Evolutionary conservation across 2,329 filamentous ascomycete genomes (phyloP).

Genomic region (Trichoderma arundinaceum): DNA sequence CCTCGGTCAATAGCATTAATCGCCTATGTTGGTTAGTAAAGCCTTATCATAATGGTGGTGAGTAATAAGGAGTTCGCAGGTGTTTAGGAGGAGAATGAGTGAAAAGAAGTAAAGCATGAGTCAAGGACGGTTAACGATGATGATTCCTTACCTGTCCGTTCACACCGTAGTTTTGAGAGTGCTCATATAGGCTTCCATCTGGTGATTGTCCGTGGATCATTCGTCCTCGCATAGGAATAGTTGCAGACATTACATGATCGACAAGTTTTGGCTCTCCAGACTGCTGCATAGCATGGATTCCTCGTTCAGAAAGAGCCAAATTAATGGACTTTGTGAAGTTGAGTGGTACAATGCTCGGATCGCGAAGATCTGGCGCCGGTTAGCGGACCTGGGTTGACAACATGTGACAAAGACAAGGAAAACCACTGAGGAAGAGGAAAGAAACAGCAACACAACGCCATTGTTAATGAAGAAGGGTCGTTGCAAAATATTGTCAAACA

Average conservation of each 20-base stretch:
- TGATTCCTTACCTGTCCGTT: slow-evolving; percentile 73
- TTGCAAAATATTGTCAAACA: neutral
- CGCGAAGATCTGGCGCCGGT: slow-evolving; percentile 74
- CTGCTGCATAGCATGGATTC: slow-evolving; percentile 83
- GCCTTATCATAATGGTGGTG: neutral
- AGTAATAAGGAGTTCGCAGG: neutral
- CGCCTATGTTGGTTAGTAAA: slow-evolving; percentile 55
- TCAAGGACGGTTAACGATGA: neutral
- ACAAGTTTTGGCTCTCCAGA: slow-evolving; percentile 71
- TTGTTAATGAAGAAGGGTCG: neutral
- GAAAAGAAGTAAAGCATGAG: neutral
- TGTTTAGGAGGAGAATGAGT: neutral
- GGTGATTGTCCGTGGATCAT: slow-evolving; percentile 85
- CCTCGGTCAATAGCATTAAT: slow-evolving; percentile 87
- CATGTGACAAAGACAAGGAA: slow-evolving; percentile 1
- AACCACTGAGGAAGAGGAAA: neutral
- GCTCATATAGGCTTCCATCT: slow-evolving; percentile 72
- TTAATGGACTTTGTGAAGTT: slow-evolving; percentile 99
- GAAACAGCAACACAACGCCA: neutral
- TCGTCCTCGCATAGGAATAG: slow-evolving; percentile 91
- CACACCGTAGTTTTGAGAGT: slow-evolving; percentile 89
- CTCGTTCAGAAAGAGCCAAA: slow-evolving; percentile 88
- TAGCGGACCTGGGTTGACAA: slow-evolving; percentile 21
- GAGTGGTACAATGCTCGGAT: slow-evolving; percentile 79
- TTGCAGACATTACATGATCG: slow-evolving; percentile 73